A percentile compares a stretch with the other conserved stretches of the same genome.
phyloP scores from a whole-genome alignment of 441 rosid species.

The Eutrema salsugineum region DNA sequence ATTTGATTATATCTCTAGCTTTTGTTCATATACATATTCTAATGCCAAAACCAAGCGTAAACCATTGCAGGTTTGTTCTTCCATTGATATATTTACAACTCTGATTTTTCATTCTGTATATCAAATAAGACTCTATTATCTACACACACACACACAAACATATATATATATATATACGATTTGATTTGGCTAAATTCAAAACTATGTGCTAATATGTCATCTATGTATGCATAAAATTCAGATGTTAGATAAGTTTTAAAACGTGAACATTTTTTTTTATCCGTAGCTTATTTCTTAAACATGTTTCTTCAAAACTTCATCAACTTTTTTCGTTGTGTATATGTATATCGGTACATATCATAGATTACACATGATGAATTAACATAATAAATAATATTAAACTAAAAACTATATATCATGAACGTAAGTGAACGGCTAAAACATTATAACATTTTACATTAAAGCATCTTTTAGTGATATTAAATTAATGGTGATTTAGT shows the following conservation, averaged over 20 bases:
- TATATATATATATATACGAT: not conserved
- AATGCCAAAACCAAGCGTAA: constrained; percentile 66
- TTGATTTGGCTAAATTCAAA: not conserved
- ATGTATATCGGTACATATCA: not conserved
- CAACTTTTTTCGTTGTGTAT: not conserved
- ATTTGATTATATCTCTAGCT: constrained; percentile 73
- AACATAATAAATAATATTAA: not conserved
- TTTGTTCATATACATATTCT: constrained; percentile 59
- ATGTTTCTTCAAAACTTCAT: not conserved
- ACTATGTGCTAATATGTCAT: not conserved
- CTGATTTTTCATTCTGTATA: not conserved
- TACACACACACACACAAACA: too few relatives aligned
- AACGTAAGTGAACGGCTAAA: not conserved
- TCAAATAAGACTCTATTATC: not conserved
- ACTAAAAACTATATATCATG: not conserved
- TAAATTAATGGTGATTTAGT: not conserved
- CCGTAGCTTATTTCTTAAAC: not conserved
- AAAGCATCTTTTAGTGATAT: too few relatives aligned
- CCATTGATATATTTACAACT: not conserved
- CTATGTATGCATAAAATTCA: not conserved
- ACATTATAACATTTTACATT: too few relatives aligned
- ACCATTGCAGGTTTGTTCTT: constrained; percentile 71
- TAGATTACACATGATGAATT: not conserved
- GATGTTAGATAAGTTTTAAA: not conserved
- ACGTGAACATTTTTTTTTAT: not conserved